Conservation (phyloP, 108 stramenopile genomes). For the Discostella stelligeroides region DNA sequence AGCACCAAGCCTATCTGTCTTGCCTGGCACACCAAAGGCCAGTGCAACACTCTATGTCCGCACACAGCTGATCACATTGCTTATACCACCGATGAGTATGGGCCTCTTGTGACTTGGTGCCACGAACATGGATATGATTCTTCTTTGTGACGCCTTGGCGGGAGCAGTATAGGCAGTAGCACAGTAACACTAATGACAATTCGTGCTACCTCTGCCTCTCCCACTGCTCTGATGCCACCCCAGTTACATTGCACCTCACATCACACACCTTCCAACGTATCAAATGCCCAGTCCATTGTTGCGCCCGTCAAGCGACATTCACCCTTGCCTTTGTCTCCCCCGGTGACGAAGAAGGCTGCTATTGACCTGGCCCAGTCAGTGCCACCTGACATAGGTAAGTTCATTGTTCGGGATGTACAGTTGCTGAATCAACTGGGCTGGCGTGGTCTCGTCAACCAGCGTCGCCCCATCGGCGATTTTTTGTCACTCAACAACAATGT, state of each 20-base stretch:
- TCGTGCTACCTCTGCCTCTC: too few relatives aligned
- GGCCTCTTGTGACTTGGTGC: constrained; percentile 6
- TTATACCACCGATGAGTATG: background rate
- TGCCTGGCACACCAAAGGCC: constrained; percentile 10
- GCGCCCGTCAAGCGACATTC: too few relatives aligned
- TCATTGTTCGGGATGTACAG: background rate
- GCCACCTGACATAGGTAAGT: constrained; percentile 1
- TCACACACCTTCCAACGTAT: background rate
- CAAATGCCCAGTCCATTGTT: too few relatives aligned
- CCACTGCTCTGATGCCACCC: constrained; percentile 4
- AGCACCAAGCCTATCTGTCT: constrained; percentile 7
- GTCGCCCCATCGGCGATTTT: constrained; percentile 2
- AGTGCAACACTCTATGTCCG: constrained; percentile 8
- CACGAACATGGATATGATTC: background rate
- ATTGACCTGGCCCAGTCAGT: background rate
- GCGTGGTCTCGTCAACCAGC: background rate
- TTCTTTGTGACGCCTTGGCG: background rate
- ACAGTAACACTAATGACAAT: background rate
- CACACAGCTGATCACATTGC: background rate
- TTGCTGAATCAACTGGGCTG: constrained; percentile 4
- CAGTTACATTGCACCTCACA: background rate
- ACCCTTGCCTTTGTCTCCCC: too few relatives aligned
- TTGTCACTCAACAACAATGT: constrained; percentile 6
- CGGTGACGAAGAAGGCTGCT: background rate
- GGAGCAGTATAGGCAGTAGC: constrained; percentile 1